Percentiles rank a stretch among this genome's conserved stretches.
phyloP scores from a whole-genome alignment of 2,329 filamentous ascomycete genomes.

The Cytospora paraplurivora region DNA sequence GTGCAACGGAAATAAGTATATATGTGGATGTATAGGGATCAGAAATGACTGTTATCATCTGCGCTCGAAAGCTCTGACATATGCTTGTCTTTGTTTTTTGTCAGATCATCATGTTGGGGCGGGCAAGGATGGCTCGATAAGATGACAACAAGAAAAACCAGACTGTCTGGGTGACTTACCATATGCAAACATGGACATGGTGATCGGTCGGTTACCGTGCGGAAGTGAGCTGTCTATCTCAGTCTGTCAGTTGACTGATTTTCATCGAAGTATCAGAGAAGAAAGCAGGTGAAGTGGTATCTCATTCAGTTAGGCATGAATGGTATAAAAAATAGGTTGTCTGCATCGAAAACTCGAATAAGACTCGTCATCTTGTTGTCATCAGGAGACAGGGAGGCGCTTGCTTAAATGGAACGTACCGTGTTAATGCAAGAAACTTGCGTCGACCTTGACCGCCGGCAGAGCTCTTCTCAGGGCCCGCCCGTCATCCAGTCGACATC shows the following conservation, averaged over 20 bases:
- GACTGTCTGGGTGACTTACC: constrained; percentile 19
- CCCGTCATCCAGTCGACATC: background rate
- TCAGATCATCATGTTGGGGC: constrained; percentile 74
- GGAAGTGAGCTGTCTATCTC: background rate
- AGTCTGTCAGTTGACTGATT: constrained; percentile 20
- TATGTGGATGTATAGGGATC: constrained; percentile 33
- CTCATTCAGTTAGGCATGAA: constrained; percentile 61
- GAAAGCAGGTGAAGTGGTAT: constrained; percentile 35
- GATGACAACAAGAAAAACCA: background rate
- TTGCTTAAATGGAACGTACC: constrained; percentile 4
- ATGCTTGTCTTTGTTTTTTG: constrained; percentile 89
- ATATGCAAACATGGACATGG: background rate
- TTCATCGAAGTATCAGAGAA: background rate
- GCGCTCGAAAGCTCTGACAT: constrained; percentile 78
- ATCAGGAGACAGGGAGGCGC: constrained; percentile 40
- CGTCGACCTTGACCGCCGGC: no score
- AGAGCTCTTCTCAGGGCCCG: background rate
- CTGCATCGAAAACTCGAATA: constrained; percentile 73
- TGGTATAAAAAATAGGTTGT: constrained; percentile 67
- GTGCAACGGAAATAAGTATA: constrained; percentile 3
- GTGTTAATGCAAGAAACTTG: background rate
- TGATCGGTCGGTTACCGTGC: background rate
- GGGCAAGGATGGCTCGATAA: constrained; percentile 9
- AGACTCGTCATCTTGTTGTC: constrained; percentile 75
- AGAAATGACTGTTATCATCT: constrained; percentile 53